These are phyloP conservation scores for Cladophialophora immunda DNA, from an alignment of 2,329 filamentous ascomycete genomes.

Conservation along the genomic window DNA sequence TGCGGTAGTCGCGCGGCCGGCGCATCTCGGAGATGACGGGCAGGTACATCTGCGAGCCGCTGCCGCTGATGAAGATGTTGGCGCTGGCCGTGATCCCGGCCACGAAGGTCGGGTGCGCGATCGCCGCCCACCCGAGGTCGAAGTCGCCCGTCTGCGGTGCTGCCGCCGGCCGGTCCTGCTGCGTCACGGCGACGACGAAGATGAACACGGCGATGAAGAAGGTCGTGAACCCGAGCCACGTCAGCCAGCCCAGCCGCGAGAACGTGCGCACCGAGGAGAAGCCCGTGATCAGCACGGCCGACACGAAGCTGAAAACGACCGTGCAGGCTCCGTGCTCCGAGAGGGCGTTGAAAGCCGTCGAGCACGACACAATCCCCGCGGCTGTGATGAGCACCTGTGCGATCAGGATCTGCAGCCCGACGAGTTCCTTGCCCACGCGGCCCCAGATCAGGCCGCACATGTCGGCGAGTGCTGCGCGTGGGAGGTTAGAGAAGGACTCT, in stretches of 20 bases:
- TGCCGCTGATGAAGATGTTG: conserved; percentile 45
- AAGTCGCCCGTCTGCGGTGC: conserved; percentile 44
- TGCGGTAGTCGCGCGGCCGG: conserved; percentile 46
- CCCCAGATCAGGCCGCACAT: conserved; percentile 52
- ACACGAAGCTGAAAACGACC: conserved; percentile 42
- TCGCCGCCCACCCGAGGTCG: conserved; percentile 44
- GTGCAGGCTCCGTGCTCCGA: conserved; percentile 50
- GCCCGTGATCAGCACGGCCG: conserved; percentile 38
- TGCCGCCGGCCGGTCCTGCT: conserved; percentile 47
- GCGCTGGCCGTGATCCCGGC: conserved; percentile 45
- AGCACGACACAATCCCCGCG: conserved; percentile 54
- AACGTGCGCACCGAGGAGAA: conserved; percentile 18
- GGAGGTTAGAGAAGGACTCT: conserved; percentile 46
- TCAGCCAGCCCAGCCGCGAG: conserved; percentile 13
- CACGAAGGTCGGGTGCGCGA: conserved; percentile 41
- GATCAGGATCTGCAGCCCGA: conserved; percentile 16
- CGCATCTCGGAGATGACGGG: conserved; percentile 52
- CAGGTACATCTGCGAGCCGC: conserved; percentile 48
- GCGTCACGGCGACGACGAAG: conserved; percentile 39
- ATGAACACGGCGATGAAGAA: conserved; percentile 29
- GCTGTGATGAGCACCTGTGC: conserved; percentile 49
- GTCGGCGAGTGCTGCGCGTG: conserved; percentile 46
- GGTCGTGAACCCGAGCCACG: conserved; percentile 12
- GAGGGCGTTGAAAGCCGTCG: conserved; percentile 53
- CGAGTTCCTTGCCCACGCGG: conserved; percentile 19